Base-by-base conservation (phyloP, 768 basidiomycete genomes). In the Lactifluus hygrophoroides region DNA sequence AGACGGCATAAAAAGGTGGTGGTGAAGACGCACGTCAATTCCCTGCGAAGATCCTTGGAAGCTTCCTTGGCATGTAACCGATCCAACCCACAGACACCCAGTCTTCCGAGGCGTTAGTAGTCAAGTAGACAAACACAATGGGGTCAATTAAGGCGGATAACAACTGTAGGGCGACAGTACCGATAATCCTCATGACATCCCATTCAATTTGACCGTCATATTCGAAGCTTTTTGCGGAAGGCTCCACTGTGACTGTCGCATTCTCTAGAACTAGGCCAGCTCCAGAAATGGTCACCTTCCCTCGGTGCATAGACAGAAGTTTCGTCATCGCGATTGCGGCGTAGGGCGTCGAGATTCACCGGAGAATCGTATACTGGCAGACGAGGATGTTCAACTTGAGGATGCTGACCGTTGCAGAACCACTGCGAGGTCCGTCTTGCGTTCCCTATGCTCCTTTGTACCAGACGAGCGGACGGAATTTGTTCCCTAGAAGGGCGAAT, bases 71-170 rank as follows among this genome's bases (percentile, higher is more conserved):
- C 88, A 53, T 84, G 67, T 86, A 2, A 79, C 70, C 1, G 88
- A 88, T 4, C 89, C 88, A 35, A 77, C 54, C 94, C 92, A 65
- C 89, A 93, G 16, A 94, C 88, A 78, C 70, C 85, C 88, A 90
- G 67, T 92, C 88, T 68, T 92, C 89, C 3, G 89, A 85, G 0
- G 85, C 77, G 0, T 86, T 89, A 0, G 86, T 86, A 2, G 87
- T 86, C 16, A 90, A 74, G 65, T 80, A 89, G 0, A 86, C 88
- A 88, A 46, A 11, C 25, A n/a, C 28, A 32, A 40, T 32, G 25
- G n/a, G n/a, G n/a, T 64, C 0, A 51, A 35, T 4, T 1, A 2
- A 52, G 10, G 8, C 17, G 2, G 23, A 21, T 52, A 42, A 34
- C 23, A 32, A 25, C 17, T 16, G 3, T 1, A 21, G 19, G 6